Conservation (phyloP, 169 alveolate species). For the Eimeria necatrix region DNA sequence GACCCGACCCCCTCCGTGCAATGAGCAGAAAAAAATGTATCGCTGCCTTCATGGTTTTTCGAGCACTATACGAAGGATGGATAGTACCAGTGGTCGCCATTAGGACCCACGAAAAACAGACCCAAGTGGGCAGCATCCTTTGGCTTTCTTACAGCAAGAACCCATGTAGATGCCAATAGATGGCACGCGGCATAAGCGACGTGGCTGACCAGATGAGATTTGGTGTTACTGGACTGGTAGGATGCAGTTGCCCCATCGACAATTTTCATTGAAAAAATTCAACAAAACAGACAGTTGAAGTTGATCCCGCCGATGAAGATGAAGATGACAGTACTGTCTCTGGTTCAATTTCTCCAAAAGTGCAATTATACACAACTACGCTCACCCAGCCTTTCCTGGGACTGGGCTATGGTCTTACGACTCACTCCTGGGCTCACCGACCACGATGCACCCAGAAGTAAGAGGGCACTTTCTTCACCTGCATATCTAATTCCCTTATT, state of each 20-base stretch:
- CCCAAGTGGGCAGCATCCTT: constrained; percentile 35
- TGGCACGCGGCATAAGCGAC: constrained; percentile 60
- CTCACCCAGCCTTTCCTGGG: constrained; percentile 38
- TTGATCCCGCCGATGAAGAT: constrained; percentile 66
- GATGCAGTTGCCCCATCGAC: not conserved
- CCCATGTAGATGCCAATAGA: constrained; percentile 2
- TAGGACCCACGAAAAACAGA: constrained; percentile 35
- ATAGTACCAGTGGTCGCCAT: constrained; percentile 8
- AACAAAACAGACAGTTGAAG: constrained; percentile 56
- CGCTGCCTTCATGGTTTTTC: not conserved
- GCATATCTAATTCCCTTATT: not conserved
- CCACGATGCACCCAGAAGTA: constrained; percentile 58
- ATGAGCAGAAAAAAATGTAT: constrained; percentile 3
- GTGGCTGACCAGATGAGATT: constrained; percentile 64
- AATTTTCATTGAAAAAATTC: not conserved
- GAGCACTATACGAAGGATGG: not conserved
- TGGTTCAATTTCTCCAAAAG: no score
- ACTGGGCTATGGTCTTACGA: constrained; percentile 63
- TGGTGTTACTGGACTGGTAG: constrained; percentile 68
- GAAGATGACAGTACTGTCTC: constrained; percentile 40
- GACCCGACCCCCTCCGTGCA: not conserved
- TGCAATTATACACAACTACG: not conserved
- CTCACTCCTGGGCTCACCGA: constrained; percentile 33
- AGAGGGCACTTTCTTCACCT: not conserved
- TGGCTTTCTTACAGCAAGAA: not conserved